phyloP scores from a whole-genome alignment of 176 grass and related monocot species.

The Eleusine indica region DNA sequence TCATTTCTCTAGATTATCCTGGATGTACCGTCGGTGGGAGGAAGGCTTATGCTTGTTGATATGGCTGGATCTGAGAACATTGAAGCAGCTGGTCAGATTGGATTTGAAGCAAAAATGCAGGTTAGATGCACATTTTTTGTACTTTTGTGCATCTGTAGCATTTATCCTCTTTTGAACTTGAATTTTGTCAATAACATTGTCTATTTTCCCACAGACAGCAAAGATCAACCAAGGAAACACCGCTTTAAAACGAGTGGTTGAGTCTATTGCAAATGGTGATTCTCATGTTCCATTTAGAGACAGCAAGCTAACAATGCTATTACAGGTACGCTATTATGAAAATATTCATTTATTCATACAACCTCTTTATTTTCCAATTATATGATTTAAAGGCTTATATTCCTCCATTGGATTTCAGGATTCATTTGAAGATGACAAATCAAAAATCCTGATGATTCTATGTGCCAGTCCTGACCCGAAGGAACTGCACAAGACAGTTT shows the following conservation, averaged over 20 bases:
- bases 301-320: slow-evolving; percentile 94
- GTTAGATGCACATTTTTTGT: slow-evolving; percentile 24
- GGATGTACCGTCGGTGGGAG: slow-evolving; percentile 90
- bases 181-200: neutral
- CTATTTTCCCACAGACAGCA: slow-evolving; percentile 59
- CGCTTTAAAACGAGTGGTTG: slow-evolving; percentile 89
- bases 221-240: slow-evolving; percentile 96
- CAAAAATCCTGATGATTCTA: slow-evolving; percentile 98
- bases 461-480: slow-evolving; percentile 92
- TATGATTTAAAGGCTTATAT: neutral
- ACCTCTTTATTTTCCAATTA: neutral
- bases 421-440: slow-evolving; percentile 92
- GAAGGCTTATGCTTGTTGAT: slow-evolving; percentile 91
- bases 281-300: slow-evolving; percentile 95
- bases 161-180: neutral
- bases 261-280: slow-evolving; percentile 89
- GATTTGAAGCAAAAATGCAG: slow-evolving; percentile 98
- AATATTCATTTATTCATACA: neutral
- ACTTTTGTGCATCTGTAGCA: neutral
- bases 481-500: slow-evolving; percentile 91
- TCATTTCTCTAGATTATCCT: slow-evolving; percentile 69
- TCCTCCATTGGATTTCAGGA: slow-evolving; percentile 61
- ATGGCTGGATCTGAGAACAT: slow-evolving; percentile 99
- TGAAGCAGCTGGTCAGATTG: slow-evolving; percentile 84
- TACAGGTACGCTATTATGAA: slow-evolving; percentile 57